Base-by-base conservation (phyloP, 108 stramenopile genomes). In the Poteriospumella lacustris region DNA sequence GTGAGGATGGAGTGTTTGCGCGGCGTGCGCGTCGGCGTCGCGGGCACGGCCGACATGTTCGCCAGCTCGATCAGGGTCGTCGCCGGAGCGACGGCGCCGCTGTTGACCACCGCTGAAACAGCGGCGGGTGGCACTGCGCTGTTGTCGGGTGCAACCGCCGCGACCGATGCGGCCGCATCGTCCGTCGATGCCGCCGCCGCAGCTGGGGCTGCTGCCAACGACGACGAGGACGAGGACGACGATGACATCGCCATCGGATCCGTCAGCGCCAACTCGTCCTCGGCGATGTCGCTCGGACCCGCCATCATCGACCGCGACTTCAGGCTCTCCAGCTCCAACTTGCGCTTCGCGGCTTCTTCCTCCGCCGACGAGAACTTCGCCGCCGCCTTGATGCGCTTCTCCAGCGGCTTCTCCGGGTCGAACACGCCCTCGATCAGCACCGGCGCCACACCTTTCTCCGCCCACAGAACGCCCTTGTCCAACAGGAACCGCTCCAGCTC, bases 341-440 rank as follows among this genome's bases (percentile, higher is more conserved):
- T 73, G 5, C 70, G 5, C 9, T 42, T 19, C 36, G 9, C 3
- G 5, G 70, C 70, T 56, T 73, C 70, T 42, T 73, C 9, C 24
- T 73, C 70, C 26, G 70, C 70, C 9, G 41, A 29, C 31, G 42
- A 5, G 42, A 73, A 73, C 70, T 73, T 73, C 24, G 70, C 70
- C 26, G 70, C 12, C 31, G 44, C 15, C 31, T 33, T 3, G 9
- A 42, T 31, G 5, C 15, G 26, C 31, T 42, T 39, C 42, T 73
- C 5, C 9, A 73, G 9, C 36, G 9, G 31, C 9, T 15, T 15
- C 26, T 33, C n/a, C 5, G 3, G 3, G 41, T 39, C 40, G 42
- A 73, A 73, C 9, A 73, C 70, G 9, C 70, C 70, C 28, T 42
- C 47, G 42, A 73, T 73, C 70, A 42, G 36, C 19, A 73, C 15